Evolutionary conservation across 495 filamentous ascomycete species (phyloP).

Genomic region (Podospora bellae-mahoneyi): DNA sequence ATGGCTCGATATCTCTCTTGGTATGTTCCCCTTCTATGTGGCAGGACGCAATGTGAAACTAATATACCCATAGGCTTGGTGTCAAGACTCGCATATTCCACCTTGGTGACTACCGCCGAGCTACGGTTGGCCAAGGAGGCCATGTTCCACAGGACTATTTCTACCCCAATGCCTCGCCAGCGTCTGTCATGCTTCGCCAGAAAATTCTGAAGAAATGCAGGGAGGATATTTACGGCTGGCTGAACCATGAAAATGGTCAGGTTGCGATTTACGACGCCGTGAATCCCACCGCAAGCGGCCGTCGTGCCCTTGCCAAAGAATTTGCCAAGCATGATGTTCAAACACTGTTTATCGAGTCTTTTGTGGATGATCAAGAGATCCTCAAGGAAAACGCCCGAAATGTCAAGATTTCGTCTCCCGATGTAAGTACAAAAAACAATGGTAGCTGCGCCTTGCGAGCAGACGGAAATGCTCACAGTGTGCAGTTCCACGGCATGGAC

Average conservation of each 20-base stretch:
- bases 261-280: slow-evolving; percentile 99
- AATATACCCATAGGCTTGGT: slow-evolving; percentile 63
- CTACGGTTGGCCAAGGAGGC: slow-evolving; percentile 77
- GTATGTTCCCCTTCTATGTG: slow-evolving; percentile 44
- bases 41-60: slow-evolving; percentile 13
- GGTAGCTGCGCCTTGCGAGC: neutral
- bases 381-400: slow-evolving; percentile 95
- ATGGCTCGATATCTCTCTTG: slow-evolving; percentile 92
- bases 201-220: slow-evolving; percentile 97
- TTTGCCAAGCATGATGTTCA: slow-evolving; percentile 95
- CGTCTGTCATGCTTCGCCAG: slow-evolving; percentile 83
- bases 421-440: slow-evolving; percentile 50
- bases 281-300: slow-evolving; percentile 83
- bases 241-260: slow-evolving; percentile 96
- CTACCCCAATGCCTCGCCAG: slow-evolving; percentile 86
- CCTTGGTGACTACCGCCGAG: slow-evolving; percentile 91
- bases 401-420: slow-evolving; percentile 98
- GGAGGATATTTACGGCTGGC: slow-evolving; percentile 93
- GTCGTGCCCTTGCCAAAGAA: slow-evolving; percentile 84
- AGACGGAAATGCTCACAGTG: slow-evolving; percentile 25
- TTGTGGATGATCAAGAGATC: slow-evolving; percentile 86
- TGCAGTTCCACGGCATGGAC: slow-evolving; percentile 80
- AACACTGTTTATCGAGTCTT: slow-evolving; percentile 96
- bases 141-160: slow-evolving; percentile 98
- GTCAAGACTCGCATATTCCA: slow-evolving; percentile 98